phyloP scores from a whole-genome alignment of 805 yeast species.

The Candida parachauliodes region DNA sequence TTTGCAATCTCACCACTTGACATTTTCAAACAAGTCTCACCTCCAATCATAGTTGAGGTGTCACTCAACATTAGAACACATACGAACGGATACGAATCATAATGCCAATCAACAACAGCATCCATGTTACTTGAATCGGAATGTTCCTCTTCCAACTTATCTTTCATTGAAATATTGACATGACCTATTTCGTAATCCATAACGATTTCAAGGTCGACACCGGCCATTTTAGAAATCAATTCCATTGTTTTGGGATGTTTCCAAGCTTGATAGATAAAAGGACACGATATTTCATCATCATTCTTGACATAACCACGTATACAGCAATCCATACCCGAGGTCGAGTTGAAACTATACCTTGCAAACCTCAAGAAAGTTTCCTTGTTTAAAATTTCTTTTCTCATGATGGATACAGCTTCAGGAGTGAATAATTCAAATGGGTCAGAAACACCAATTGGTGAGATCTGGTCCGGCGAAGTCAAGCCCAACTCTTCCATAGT shows the following conservation, averaged over 20 bases:
- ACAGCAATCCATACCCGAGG: slow-evolving; percentile 47
- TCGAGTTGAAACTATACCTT: slow-evolving; percentile 39
- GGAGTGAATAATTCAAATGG: slow-evolving; percentile 61
- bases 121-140: slow-evolving; percentile 31
- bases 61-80: slow-evolving; percentile 63
- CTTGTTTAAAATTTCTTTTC: slow-evolving; percentile 48
- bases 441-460: slow-evolving; percentile 53
- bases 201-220: slow-evolving; percentile 50
- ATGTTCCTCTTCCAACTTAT: slow-evolving; percentile 30
- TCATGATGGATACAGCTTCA: slow-evolving; percentile 58
- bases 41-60: slow-evolving; percentile 56
- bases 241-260: slow-evolving; percentile 54
- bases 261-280: slow-evolving; percentile 57
- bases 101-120: slow-evolving; percentile 62
- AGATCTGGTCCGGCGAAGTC: slow-evolving; percentile 43
- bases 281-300: slow-evolving; percentile 30
- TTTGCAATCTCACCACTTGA: slow-evolving; percentile 25
- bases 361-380: slow-evolving; percentile 45
- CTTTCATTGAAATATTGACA: slow-evolving; percentile 47
- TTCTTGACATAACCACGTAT: slow-evolving; percentile 49
- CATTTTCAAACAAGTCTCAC: slow-evolving; percentile 53
- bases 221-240: slow-evolving; percentile 55
- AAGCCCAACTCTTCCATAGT: slow-evolving; percentile 50
- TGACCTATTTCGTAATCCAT: slow-evolving; percentile 59
- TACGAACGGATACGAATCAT: slow-evolving; percentile 61